phyloP scores from a whole-genome alignment of 176 grass and related monocot species.

The Alloteropsis semialata region DNA sequence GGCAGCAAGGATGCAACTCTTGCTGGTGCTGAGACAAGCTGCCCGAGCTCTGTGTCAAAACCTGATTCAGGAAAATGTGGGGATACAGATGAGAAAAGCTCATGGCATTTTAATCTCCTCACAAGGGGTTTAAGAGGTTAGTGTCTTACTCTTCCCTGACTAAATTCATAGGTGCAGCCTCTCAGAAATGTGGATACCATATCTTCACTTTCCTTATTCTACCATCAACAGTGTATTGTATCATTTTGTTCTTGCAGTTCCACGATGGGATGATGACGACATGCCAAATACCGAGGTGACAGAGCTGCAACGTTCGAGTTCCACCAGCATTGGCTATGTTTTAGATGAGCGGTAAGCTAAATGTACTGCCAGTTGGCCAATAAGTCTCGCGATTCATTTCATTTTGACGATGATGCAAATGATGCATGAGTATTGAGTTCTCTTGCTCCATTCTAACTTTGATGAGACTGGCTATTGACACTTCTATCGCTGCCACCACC shows the following conservation, averaged over 20 bases:
- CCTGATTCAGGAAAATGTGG: background rate
- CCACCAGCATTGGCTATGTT: slow-evolving; percentile 65
- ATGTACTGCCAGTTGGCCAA: background rate
- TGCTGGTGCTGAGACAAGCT: background rate
- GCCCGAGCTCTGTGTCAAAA: slow-evolving; percentile 5
- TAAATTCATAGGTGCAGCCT: background rate
- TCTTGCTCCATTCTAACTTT: background rate
- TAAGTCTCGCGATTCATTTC: background rate
- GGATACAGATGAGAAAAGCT: slow-evolving; percentile 21
- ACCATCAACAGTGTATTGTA: background rate
- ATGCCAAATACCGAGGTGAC: slow-evolving; percentile 12
- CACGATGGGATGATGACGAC: slow-evolving; percentile 46
- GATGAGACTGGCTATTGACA: background rate
- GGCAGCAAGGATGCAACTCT: background rate
- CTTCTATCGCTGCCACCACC: background rate
- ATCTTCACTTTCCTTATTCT: background rate
- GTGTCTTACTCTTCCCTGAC: background rate
- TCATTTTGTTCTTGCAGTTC: slow-evolving; percentile 37
- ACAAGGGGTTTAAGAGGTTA: slow-evolving; percentile 65
- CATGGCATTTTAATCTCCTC: slow-evolving; percentile 44
- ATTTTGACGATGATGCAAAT: background rate
- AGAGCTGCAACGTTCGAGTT: background rate
- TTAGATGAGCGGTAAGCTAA: slow-evolving; percentile 61
- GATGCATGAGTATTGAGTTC: background rate
- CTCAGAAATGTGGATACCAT: background rate